Conservation (phyloP, 2,329 filamentous ascomycete species). For the Pyrenochaeta sp. region DNA sequence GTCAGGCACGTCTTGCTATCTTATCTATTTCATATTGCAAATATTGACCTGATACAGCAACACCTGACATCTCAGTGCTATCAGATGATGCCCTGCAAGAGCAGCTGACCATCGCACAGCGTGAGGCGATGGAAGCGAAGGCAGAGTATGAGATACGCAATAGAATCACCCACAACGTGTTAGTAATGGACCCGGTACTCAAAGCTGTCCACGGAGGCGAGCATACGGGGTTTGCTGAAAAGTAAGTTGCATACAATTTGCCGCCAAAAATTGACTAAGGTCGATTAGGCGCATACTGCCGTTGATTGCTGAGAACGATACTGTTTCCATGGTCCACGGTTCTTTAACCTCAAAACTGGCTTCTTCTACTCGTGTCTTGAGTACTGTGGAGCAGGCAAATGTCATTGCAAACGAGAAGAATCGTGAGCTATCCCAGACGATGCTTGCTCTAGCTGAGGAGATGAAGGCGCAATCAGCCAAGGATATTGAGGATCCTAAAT, state of each 20-base stretch:
- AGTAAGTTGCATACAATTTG: conserved; percentile 57
- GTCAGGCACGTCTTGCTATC: conserved; percentile 28
- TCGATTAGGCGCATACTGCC: conserved; percentile 69
- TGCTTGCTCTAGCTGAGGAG: conserved; percentile 70
- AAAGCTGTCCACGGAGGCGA: conserved; percentile 77
- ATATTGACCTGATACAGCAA: conserved; percentile 28
- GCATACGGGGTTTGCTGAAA: conserved; percentile 71
- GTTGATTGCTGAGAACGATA: conserved; percentile 72
- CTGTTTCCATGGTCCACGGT: conserved; percentile 69
- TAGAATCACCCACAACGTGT: conserved; percentile 71
- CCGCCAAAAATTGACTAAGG: conserved; percentile 13
- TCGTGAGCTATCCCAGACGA: conserved; percentile 66
- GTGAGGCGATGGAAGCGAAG: conserved; percentile 73
- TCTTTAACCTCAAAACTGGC: conserved; percentile 65
- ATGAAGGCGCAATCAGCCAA: conserved; percentile 63
- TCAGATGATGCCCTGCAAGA: conserved; percentile 63
- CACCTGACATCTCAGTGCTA: conserved; percentile 46
- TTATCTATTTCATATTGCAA: not conserved
- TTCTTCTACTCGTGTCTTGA: conserved; percentile 62
- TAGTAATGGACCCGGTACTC: conserved; percentile 77
- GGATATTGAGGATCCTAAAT: conserved; percentile 62
- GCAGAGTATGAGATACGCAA: conserved; percentile 75
- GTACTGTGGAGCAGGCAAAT: conserved; percentile 66
- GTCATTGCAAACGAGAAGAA: conserved; percentile 68
- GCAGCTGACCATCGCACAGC: conserved; percentile 64